Conservation (phyloP, 495 filamentous ascomycete genomes). For the Xylaria nigripes region DNA sequence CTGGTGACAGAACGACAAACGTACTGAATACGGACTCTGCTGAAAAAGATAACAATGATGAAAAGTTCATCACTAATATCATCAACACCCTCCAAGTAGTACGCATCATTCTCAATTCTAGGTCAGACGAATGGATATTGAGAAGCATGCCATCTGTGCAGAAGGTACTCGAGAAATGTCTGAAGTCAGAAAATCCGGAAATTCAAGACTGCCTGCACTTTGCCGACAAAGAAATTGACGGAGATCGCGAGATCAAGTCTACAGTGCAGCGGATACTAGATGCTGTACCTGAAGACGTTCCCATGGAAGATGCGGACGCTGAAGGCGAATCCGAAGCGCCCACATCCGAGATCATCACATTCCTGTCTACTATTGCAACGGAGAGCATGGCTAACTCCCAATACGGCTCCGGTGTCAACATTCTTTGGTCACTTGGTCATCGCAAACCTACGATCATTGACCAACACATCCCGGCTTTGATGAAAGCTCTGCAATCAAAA, state of each 20-base stretch:
- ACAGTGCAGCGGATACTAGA: slow-evolving; percentile 76
- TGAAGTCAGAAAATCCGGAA: slow-evolving; percentile 79
- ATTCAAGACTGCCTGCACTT: slow-evolving; percentile 85
- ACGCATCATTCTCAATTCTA: slow-evolving; percentile 75
- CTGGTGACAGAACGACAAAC: slow-evolving; percentile 56
- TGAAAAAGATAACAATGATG: slow-evolving; percentile 79
- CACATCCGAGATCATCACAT: slow-evolving; percentile 71
- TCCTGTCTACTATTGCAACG: slow-evolving; percentile 70
- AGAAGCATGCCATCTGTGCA: slow-evolving; percentile 67
- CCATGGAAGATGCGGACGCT: slow-evolving; percentile 83
- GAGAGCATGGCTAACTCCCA: slow-evolving; percentile 71
- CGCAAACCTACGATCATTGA: slow-evolving; percentile 79
- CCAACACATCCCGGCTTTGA: slow-evolving; percentile 73
- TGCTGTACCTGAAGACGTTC: slow-evolving; percentile 79
- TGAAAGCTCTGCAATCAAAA: slow-evolving; percentile 91
- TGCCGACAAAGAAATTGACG: slow-evolving; percentile 56
- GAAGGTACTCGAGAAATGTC: slow-evolving; percentile 80
- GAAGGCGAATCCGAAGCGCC: slow-evolving; percentile 65
- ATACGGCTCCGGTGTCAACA: slow-evolving; percentile 79
- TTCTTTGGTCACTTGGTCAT: slow-evolving; percentile 83
- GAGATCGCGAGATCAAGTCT: slow-evolving; percentile 52
- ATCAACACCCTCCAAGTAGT: slow-evolving; percentile 90
- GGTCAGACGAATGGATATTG: slow-evolving; percentile 82
- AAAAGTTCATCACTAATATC: slow-evolving; percentile 69
- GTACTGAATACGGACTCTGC: slow-evolving; percentile 72